These are phyloP conservation scores for Saussurea involucrata DNA, from an alignment of 129 eudicot genomes.

Conservation along the genomic window DNA sequence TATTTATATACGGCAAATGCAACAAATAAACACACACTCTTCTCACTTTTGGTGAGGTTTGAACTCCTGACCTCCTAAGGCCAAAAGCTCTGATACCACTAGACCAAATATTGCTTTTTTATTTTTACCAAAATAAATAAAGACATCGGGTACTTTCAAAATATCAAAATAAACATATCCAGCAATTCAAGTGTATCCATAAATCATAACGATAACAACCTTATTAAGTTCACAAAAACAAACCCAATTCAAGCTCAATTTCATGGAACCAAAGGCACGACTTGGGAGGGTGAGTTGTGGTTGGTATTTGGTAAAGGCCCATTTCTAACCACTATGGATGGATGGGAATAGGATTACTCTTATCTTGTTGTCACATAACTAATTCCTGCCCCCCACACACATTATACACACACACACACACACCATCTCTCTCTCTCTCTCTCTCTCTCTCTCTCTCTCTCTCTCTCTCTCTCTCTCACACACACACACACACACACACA, in stretches of 20 bases:
- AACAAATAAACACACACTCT: too few species aligned
- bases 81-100: too few species aligned
- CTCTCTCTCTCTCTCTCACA: neutral
- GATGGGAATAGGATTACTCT: constrained; percentile 14
- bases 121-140: neutral
- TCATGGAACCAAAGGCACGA: neutral
- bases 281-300: constrained; percentile 5
- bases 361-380: constrained; percentile 38
- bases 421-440: neutral
- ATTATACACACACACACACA: neutral
- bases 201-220: neutral
- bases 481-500: neutral
- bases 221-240: neutral
- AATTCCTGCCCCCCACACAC: neutral
- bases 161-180: too few species aligned
- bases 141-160: neutral
- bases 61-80: too few species aligned
- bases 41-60: too few species aligned
- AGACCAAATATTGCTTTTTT: too few species aligned
- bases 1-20: too few species aligned
- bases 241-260: neutral
- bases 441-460: neutral
- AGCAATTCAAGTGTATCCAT: neutral
- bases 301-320: constrained; percentile 16
- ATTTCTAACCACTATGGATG: constrained; percentile 21